Evolutionary conservation across 148 eudicot genomes (phyloP).

Genomic region (Linanthus parryae): DNA sequence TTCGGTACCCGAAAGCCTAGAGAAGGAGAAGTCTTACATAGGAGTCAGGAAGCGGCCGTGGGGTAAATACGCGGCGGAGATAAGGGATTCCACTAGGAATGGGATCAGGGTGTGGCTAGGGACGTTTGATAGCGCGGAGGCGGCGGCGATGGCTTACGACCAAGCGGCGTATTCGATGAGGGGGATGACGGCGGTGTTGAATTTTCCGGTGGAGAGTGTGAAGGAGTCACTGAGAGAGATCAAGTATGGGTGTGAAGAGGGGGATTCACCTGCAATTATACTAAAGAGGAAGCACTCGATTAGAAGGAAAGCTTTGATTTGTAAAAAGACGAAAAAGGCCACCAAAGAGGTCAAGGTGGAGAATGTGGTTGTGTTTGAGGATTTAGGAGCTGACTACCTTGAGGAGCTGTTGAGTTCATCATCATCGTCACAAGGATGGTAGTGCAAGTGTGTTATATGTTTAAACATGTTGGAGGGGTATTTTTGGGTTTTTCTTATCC

Average conservation of each 20-base stretch:
- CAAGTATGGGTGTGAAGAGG: conserved; percentile 9
- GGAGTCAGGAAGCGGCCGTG: conserved; percentile 7
- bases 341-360: conserved; percentile 6
- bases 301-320: conserved; percentile 12
- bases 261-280: conserved; percentile 17
- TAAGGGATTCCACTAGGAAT: conserved; percentile 9
- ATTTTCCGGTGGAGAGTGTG: conserved; percentile 10
- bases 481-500: too few species aligned
- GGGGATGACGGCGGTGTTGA: conserved; percentile 5
- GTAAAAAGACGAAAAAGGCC: conserved; percentile 2
- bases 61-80: conserved; percentile 13
- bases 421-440: too few species aligned
- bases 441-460: too few species aligned
- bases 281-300: conserved; percentile 16
- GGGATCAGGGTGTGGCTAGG: conserved; percentile 10
- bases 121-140: conserved; percentile 6
- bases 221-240: conserved; percentile 11
- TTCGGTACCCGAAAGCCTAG: not conserved
- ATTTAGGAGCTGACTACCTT: conserved; percentile 10
- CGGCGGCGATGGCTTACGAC: conserved; percentile 10
- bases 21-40: conserved; percentile 9
- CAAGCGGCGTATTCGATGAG: conserved; percentile 12
- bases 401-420: conserved; percentile 14
- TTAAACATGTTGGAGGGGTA: too few species aligned
- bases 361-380: conserved; percentile 15